Evolutionary conservation across 192 early-diverging fungal species (phyloP).

Genomic region (Powellomyces hirtus): DNA sequence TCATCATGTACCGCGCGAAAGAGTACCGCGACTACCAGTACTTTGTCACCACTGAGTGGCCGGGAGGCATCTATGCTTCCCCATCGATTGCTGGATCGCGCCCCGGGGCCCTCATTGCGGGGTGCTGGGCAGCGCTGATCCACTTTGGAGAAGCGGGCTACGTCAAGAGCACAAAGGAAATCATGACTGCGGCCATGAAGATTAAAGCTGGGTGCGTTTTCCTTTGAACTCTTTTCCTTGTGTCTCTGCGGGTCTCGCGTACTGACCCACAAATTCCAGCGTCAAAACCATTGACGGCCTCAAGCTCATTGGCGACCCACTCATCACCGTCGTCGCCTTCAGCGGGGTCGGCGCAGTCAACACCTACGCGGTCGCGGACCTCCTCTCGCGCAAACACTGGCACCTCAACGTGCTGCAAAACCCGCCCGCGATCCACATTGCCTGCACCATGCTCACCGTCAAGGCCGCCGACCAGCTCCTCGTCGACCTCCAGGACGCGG

Average conservation of each 20-base stretch:
- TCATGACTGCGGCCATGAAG: slow-evolving; percentile 69
- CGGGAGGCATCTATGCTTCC: slow-evolving; percentile 94
- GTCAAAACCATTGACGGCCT: slow-evolving; percentile 46
- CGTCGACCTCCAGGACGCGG: slow-evolving; percentile 72
- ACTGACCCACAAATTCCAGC: too few species aligned
- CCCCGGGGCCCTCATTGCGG: slow-evolving; percentile 90
- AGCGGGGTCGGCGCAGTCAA: slow-evolving; percentile 65
- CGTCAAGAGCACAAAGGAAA: slow-evolving; percentile 73
- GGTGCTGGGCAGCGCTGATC: slow-evolving; percentile 93
- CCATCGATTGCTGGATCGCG: slow-evolving; percentile 89
- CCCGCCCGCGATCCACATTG: slow-evolving; percentile 86
- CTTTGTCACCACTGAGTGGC: slow-evolving; percentile 87
- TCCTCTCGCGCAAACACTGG: slow-evolving; percentile 79
- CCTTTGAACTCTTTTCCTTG: too few species aligned
- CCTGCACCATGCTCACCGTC: slow-evolving; percentile 81
- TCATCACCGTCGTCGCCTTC: slow-evolving; percentile 81
- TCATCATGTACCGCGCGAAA: slow-evolving; percentile 85
- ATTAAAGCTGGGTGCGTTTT: slow-evolving; percentile 71
- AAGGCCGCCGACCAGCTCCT: slow-evolving; percentile 68
- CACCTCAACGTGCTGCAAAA: slow-evolving; percentile 85
- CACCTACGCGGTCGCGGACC: slow-evolving; percentile 81
- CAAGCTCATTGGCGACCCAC: slow-evolving; percentile 81
- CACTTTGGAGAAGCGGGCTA: slow-evolving; percentile 87
- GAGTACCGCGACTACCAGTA: slow-evolving; percentile 87
- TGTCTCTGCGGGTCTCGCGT: too few species aligned